Conservation (phyloP, 2,329 filamentous ascomycete species). For the Colletotrichum sp. region DNA sequence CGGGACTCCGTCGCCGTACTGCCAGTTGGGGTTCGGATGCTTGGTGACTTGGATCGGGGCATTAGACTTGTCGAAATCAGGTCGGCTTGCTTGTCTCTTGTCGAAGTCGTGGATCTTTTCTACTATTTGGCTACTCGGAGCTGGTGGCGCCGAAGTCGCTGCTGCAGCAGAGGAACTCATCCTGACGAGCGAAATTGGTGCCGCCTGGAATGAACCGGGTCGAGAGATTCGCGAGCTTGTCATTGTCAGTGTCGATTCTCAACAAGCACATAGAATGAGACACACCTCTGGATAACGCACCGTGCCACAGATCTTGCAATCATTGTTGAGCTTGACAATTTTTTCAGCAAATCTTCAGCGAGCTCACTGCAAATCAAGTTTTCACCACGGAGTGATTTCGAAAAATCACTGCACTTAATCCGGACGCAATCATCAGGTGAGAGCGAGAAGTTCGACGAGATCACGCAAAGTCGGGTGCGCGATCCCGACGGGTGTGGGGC, state of each 20-base stretch:
- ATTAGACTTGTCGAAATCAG: slow-evolving; percentile 56
- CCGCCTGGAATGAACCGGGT: not conserved
- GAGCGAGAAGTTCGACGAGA: not conserved
- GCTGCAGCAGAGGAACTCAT: not conserved
- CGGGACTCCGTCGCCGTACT: slow-evolving; percentile 52
- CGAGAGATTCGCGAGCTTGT: not conserved
- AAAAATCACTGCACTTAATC: not conserved
- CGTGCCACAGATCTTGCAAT: not conserved
- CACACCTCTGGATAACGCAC: not conserved
- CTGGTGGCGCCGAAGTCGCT: not conserved
- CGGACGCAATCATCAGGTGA: not conserved
- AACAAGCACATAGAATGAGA: not conserved
- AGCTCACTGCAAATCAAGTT: not conserved
- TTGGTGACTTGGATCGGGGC: slow-evolving; percentile 62
- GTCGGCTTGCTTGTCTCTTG: slow-evolving; percentile 68
- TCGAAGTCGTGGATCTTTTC: slow-evolving; percentile 63
- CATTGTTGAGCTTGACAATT: not conserved
- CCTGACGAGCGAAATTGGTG: not conserved
- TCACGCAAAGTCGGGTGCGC: not conserved
- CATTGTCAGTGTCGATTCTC: not conserved
- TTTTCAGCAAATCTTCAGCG: not conserved
- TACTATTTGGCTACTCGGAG: not conserved
- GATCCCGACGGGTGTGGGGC: not conserved
- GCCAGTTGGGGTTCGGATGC: slow-evolving; percentile 68
- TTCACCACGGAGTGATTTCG: too few species aligned